phyloP scores from a whole-genome alignment of 768 basidiomycete genomes.

The Leccinellum rugosiceps region DNA sequence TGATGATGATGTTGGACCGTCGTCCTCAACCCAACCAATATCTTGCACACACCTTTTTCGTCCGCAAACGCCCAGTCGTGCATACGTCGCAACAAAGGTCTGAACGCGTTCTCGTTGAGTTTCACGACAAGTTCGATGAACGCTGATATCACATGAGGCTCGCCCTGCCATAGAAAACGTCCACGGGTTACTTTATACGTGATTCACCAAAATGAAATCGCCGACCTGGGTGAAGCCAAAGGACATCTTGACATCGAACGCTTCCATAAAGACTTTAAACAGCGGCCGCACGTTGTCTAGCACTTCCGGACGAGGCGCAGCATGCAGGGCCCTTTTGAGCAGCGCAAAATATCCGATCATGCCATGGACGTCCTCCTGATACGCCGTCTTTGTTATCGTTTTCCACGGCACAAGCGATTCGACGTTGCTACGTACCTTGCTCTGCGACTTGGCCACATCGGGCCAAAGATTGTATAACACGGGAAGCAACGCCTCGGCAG shows the following conservation, averaged over 20 bases:
- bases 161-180: conserved; percentile 38
- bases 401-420: not conserved
- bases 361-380: conserved; percentile 25
- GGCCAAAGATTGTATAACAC: conserved; percentile 62
- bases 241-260: conserved; percentile 54
- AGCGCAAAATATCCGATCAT: conserved; percentile 59
- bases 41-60: conserved; percentile 39
- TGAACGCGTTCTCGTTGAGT: conserved; percentile 88
- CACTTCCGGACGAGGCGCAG: conserved; percentile 60
- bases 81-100: conserved; percentile 84
- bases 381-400: not conserved
- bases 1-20: not conserved
- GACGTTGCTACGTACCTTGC: conserved; percentile 32
- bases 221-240: conserved; percentile 31
- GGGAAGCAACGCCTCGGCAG: conserved; percentile 64
- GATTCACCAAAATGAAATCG: not conserved
- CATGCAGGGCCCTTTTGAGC: conserved; percentile 60
- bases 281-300: conserved; percentile 61
- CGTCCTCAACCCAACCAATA: not conserved
- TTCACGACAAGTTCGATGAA: conserved; percentile 91
- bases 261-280: conserved; percentile 78
- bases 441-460: conserved; percentile 30
- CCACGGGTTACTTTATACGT: not conserved
- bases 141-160: conserved; percentile 54
- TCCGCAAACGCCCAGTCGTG: conserved; percentile 92